Evolutionary conservation across 2,329 filamentous ascomycete genomes (phyloP).

Genomic region (Epichloe festucae): DNA sequence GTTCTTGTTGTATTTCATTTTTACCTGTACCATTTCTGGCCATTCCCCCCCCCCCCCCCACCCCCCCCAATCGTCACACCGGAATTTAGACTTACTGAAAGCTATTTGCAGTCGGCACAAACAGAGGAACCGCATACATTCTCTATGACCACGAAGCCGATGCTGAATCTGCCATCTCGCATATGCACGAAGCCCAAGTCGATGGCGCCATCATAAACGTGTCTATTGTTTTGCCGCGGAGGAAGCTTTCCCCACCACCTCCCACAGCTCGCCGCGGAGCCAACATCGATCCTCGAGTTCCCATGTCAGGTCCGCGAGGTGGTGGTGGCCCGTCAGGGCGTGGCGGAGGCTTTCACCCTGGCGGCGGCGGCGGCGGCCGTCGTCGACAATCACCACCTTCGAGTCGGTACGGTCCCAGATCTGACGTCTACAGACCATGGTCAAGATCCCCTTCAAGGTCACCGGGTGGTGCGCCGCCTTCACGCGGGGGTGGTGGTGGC

Average conservation of each 20-base stretch:
- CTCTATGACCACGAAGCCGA: constrained; percentile 65
- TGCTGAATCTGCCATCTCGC: constrained; percentile 77
- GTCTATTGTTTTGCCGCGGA: constrained; percentile 73
- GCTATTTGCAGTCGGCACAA: constrained; percentile 56
- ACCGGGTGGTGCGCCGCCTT: constrained; percentile 28
- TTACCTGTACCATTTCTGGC: background rate
- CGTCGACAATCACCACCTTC: constrained; percentile 24
- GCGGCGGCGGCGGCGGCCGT: constrained; percentile 19
- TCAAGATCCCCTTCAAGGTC: constrained; percentile 33
- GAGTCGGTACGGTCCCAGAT: constrained; percentile 28
- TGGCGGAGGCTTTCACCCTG: constrained; percentile 18
- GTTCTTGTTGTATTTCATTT: background rate
- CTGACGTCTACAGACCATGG: constrained; percentile 50
- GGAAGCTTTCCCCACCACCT: constrained; percentile 70
- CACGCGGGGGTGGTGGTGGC: constrained; percentile 12
- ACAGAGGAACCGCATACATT: constrained; percentile 88
- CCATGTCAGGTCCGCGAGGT: constrained; percentile 19
- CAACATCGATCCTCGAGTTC: constrained; percentile 39
- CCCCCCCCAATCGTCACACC: background rate
- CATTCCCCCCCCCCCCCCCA: no score
- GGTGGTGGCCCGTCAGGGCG: constrained; percentile 16
- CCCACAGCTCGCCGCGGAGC: constrained; percentile 54
- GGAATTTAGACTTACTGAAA: background rate
- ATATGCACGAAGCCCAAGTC: constrained; percentile 96
- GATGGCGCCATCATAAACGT: constrained; percentile 76